phyloP scores from a whole-genome alignment of 805 yeast genomes.

The Starmerella vaccinii region DNA sequence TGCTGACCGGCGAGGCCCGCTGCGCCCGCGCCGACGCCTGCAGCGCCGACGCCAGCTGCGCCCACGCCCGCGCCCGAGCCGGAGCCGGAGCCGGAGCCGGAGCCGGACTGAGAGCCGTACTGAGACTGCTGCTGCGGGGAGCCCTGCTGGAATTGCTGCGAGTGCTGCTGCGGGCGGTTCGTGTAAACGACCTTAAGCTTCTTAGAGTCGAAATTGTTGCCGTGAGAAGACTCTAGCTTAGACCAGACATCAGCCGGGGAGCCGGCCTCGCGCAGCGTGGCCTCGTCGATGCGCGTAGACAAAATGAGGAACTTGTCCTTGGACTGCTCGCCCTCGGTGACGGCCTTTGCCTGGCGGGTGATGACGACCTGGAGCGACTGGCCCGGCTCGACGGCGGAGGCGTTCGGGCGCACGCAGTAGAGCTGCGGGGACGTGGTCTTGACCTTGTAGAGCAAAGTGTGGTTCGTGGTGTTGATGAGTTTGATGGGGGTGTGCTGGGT shows the following conservation, averaged over 20 bases:
- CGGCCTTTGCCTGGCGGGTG: conserved; percentile 78
- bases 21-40: conserved; percentile 11
- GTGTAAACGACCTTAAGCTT: conserved; percentile 47
- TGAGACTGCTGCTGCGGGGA: background rate
- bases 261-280: conserved; percentile 37
- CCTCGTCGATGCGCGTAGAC: conserved; percentile 61
- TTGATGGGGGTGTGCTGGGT: conserved; percentile 9
- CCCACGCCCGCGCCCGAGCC: conserved; percentile 3
- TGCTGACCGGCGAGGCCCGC: conserved; percentile 16
- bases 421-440: conserved; percentile 96
- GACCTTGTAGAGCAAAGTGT: conserved; percentile 78
- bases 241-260: conserved; percentile 63
- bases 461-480: conserved; percentile 43
- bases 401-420: conserved; percentile 93
- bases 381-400: conserved; percentile 70
- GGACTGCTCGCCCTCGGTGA: conserved; percentile 62
- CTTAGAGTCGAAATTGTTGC: conserved; percentile 47
- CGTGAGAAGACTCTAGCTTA: conserved; percentile 45
- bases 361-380: conserved; percentile 59
- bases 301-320: conserved; percentile 89
- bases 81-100: conserved; percentile 12
- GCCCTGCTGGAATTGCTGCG: background rate
- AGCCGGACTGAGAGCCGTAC: background rate
- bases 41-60: conserved; percentile 9
- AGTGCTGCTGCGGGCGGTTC: background rate